Evolutionary conservation across 2,329 filamentous ascomycete genomes (phyloP), one percentile per base, ranked within the genome.

Genomic region (Ophiosphaerella korrae): DNA sequence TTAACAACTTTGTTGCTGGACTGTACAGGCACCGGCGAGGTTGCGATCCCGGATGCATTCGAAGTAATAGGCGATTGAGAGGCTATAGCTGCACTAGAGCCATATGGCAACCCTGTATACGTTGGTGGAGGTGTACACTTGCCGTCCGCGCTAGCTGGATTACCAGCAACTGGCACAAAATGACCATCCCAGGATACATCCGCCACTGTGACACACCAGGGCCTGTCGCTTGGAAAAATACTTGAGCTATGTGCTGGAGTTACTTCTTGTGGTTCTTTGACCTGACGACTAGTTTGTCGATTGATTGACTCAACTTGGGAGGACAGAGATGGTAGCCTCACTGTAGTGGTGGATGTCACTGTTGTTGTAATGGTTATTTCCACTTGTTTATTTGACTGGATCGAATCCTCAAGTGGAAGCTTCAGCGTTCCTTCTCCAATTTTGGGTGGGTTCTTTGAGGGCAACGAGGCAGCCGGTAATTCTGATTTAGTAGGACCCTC

Each of bases 141-240:
- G 9, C 59, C 51, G 13, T 55, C 46, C 29, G 42, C 3, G 7
- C 38, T 48, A 6, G 57, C 57, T 31, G 52, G 45, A 9, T 49
- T 47, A 11, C 38, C 52, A 31, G 46, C 52, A 12, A 60, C 14
- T 7, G 55, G 40, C 5, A 60, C 29, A 18, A 40, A 50, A 0
- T 38, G 16, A 9, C 49, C 53, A 13, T 54, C 50, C 14, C 45
- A 39, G 18, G 52, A 39, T 26, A 60, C 34, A 18, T 60, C 57
- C 6, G 52, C 52, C 11, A 62, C 44, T 11, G 57, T 62, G 8
- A 58, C 13, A 34, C 59, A 62, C 52, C 50, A 61, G 13, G 44
- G 45, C 18, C 38, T n/a, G n/a, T 45, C 29, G 13, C 24, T 26
- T 8, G 41, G 44, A 8, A 36, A 23, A 8, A 35, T 34, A 18